Evolutionary conservation across 345 rosid species (phyloP), one percentile per base, ranked within the genome.

Genomic region (Luvunga scandens): DNA sequence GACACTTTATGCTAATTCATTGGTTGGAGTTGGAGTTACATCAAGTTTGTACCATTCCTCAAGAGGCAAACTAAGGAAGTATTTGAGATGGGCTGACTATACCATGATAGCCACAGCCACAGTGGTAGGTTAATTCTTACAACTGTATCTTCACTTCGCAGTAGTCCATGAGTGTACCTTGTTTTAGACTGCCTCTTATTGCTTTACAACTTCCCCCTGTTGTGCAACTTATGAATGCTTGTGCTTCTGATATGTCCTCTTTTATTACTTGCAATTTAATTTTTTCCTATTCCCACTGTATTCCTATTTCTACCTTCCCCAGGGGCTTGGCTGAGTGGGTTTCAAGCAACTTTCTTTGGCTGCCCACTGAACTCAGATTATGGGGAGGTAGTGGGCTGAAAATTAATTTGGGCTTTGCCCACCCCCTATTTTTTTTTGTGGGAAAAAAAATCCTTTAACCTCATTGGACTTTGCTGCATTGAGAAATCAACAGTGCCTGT

Each of bases 31-130:
- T 36, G 99, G 99, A 80, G 86, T 94, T 69, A 91, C 95, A 0
- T 96, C 99, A 27, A 86, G 91, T 76, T 42, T 96, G 83, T 96
- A 96, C 78, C 99, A 96, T 89, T 89, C 87, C 76, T 96, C 99
- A 12, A 89, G 91, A 81, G 99, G 99, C 56, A 89, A 78, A 75
- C 53, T 87, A 77, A 90, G 97, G 84, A 92, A 85, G 79, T 96
- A 87, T 75, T 73, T 96, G 59, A 89, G 94, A 90, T 96, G 99
- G 98, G 79, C 86, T 71, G 99, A 94, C 87, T 94, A 92, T 84
- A 88, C 98, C 31, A 94, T 92, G 98, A 96, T 94, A 60, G 98
- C 98, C 77, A 84, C 98, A 38, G 85, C 98, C 53, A 88, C 97
- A 12, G 83, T 94, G 60, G 99, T 92, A 83, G 84, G 95, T 78